A percentile compares a stretch with the other conserved stretches of the same genome.
Conservation (phyloP, 768 basidiomycete species). For the Amanita subjunquillea region DNA sequence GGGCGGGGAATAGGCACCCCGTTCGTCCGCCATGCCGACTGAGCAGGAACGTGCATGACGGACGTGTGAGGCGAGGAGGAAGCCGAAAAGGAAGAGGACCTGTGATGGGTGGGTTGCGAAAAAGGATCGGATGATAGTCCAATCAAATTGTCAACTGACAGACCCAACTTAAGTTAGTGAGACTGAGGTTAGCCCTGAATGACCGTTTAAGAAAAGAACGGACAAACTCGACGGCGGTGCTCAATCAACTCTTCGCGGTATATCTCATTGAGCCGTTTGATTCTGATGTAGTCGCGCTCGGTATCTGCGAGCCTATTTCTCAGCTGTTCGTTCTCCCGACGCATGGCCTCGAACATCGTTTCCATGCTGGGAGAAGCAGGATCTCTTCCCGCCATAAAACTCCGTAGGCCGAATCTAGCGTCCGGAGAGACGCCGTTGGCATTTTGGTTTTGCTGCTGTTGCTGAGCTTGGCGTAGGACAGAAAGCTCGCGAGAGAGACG, state of each 20-base stretch:
- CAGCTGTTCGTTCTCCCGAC: conserved; percentile 70
- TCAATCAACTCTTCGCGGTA: conserved; percentile 81
- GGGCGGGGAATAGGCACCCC: conserved; percentile 73
- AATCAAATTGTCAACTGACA: conserved; percentile 71
- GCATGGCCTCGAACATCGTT: conserved; percentile 65
- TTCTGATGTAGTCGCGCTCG: conserved; percentile 68
- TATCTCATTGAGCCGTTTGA: conserved; percentile 68
- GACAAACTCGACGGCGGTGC: conserved; percentile 52
- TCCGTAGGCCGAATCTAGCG: conserved; percentile 18
- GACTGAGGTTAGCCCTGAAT: conserved; percentile 6
- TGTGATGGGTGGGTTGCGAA: conserved; percentile 62
- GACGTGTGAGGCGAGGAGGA: conserved; percentile 40
- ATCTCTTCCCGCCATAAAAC: conserved; percentile 16
- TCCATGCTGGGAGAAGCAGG: conserved; percentile 34
- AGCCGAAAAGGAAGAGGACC: conserved; percentile 30
- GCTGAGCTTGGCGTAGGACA: conserved; percentile 50
- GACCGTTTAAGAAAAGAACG: neutral
- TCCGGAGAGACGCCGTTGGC: conserved; percentile 22
- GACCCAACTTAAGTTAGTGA: conserved; percentile 41
- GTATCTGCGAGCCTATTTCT: conserved; percentile 57
- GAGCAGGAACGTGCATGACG: conserved; percentile 23
- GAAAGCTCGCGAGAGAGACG: conserved; percentile 61
- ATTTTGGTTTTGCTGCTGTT: conserved; percentile 28
- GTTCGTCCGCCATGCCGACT: conserved; percentile 26
- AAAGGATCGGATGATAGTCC: conserved; percentile 60